Base-by-base conservation (phyloP, 345 rosid genomes). In the Brassica rapa region DNA sequence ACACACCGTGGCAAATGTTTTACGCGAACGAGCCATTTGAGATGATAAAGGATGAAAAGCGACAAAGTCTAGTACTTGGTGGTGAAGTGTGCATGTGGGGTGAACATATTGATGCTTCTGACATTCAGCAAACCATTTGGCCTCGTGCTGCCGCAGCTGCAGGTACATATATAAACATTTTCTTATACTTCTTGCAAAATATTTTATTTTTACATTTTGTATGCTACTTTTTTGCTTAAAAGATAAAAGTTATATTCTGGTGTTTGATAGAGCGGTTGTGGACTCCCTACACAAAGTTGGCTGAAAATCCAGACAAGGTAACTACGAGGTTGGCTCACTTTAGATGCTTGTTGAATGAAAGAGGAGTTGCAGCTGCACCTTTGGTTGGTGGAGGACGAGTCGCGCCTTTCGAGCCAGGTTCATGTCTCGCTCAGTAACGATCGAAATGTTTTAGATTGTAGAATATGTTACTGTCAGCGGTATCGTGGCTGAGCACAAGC, bases 11-110 rank as follows among this genome's bases (percentile, higher is more conserved):
- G 93, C 74, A 85, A 77, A 77, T 68, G 27, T 86, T 91, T 77
- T 91, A 91, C 60, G 27, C 7, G 61, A 89, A 89, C 21, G 96
- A 91, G 69, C 93, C 96, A 7, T 82, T 88, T 21, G 68, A 79
- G 81, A 75, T 83, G 39, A 86, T 91, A 62, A 79, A 71, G 15
- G 73, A 89, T 35, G 4, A 49, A 8, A 60, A 82, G 65, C 85
- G 84, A 60, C 86, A 89, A 81, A 80, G 80, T 72, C 79, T 89
- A 70, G 89, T 89, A 78, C 76, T 91, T 32, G 96, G 96, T 29
- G 93, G 96, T 11, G 90, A 91, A 77, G 96, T 89, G 37, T 91
- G 96, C 79, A 88, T 88, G 90, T 91, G 93, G 96, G 96, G 91
- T 29, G 93, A 89, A 84, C 27, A 21, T 56, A 66, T 84, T 65